phyloP scores from a whole-genome alignment of 139 green algal genomes.

The Pseudopediastrum boryanum region DNA sequence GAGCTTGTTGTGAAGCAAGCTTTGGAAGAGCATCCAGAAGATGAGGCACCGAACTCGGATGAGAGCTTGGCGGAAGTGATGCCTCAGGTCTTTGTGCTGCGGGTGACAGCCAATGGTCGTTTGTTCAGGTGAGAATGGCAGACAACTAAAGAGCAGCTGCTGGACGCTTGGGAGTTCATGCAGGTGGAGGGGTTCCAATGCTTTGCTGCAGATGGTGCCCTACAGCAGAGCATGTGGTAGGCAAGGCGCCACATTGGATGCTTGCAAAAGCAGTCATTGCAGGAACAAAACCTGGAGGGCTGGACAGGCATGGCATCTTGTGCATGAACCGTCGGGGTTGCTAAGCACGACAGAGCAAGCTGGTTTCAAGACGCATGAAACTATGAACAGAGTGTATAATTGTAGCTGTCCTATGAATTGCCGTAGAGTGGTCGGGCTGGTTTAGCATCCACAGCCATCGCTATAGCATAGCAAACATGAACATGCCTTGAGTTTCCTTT shows the following conservation, averaged over 20 bases:
- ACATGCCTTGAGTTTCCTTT: too few species aligned
- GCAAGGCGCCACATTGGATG: neutral
- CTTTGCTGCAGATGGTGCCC: neutral
- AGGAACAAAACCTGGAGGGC: neutral
- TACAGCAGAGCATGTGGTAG: neutral
- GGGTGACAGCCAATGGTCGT: conserved; percentile 13
- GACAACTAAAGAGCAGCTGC: neutral
- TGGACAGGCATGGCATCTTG: neutral
- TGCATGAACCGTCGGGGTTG: too few species aligned
- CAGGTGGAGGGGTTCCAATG: too few species aligned
- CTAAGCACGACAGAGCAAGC: too few species aligned
- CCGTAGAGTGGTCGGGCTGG: too few species aligned
- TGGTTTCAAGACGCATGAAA: too few species aligned
- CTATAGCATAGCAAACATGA: too few species aligned
- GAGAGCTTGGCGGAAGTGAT: neutral
- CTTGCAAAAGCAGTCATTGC: neutral
- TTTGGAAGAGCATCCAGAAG: neutral
- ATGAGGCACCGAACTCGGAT: neutral
- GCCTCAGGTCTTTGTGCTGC: conserved; percentile 27
- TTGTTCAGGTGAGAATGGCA: conserved; percentile 30
- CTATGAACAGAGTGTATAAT: too few species aligned
- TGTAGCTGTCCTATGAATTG: too few species aligned
- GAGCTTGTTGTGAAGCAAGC: neutral
- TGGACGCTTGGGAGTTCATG: too few species aligned
- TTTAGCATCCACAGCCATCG: too few species aligned